Percentiles rank a stretch among this genome's conserved stretches.
Evolutionary conservation across 495 filamentous ascomycete species (phyloP).

Genomic region (Trichoderma asperelloides): DNA sequence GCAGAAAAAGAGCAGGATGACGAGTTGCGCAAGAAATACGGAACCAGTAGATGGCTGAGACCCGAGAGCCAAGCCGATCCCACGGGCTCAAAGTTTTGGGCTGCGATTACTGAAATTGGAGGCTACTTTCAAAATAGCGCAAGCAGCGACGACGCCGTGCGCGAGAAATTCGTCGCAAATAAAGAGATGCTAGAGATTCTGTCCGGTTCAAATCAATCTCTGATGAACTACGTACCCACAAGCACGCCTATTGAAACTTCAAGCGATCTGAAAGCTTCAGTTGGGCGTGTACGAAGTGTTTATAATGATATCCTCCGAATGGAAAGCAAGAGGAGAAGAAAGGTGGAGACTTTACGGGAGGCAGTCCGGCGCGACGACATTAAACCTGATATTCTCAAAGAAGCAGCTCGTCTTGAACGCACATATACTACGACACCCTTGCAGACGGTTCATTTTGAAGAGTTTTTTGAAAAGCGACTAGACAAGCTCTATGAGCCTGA

Average conservation of each 20-base stretch:
- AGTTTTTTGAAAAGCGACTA: constrained; percentile 77
- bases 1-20: constrained; percentile 80
- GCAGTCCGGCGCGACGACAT: constrained; percentile 86
- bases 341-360: constrained; percentile 63
- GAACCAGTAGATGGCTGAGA: constrained; percentile 79
- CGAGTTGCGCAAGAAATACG: constrained; percentile 64
- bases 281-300: constrained; percentile 59
- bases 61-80: constrained; percentile 47
- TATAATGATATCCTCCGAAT: constrained; percentile 77
- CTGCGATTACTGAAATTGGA: constrained; percentile 66
- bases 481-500: constrained; percentile 68
- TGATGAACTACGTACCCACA: constrained; percentile 84
- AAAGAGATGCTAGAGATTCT: constrained; percentile 67
- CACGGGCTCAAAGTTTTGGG: constrained; percentile 67
- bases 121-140: constrained; percentile 82
- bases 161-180: constrained; percentile 66
- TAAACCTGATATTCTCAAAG: constrained; percentile 67
- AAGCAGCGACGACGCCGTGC: constrained; percentile 72
- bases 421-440: constrained; percentile 76
- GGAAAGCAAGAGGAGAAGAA: constrained; percentile 65
- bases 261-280: constrained; percentile 68
- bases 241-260: constrained; percentile 69
- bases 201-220: constrained; percentile 63
- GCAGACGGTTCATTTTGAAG: constrained; percentile 78
- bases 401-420: constrained; percentile 78